phyloP scores from a whole-genome alignment of 2,329 filamentous ascomycete species.

The Sporothrix phasma region DNA sequence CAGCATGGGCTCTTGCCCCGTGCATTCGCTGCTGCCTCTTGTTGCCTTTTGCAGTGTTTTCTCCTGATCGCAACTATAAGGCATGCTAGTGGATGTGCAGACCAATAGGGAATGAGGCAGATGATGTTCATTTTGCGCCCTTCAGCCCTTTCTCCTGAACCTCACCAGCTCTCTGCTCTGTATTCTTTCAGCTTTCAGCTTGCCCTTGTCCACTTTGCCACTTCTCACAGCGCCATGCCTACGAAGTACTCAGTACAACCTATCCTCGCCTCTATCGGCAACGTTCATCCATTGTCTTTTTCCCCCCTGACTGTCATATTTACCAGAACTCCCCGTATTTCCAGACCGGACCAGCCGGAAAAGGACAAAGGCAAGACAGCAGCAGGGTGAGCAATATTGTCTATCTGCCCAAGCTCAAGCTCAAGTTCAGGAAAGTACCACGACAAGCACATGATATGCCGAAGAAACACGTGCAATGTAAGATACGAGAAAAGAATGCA shows the following conservation, averaged over 20 bases:
- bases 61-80: neutral
- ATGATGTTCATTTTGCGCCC: neutral
- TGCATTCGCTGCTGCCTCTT: neutral
- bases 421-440: neutral
- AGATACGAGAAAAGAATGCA: too few species aligned
- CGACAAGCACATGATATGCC: neutral
- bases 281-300: neutral
- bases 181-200: neutral
- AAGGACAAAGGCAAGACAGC: neutral
- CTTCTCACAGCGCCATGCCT: neutral
- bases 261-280: neutral
- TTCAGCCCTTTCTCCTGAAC: neutral
- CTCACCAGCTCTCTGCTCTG: neutral
- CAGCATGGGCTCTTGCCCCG: neutral
- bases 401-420: neutral
- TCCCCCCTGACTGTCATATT: neutral
- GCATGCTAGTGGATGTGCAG: neutral
- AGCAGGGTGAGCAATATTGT: neutral
- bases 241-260: neutral
- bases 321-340: too few species aligned
- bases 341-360: neutral
- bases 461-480: neutral
- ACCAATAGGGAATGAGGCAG: neutral
- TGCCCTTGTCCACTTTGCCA: neutral
- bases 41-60: neutral